A percentile compares a stretch with the other conserved stretches of the same genome.
phyloP scores from a whole-genome alignment of 306 rosid species.

The Trichosanthes truncata region DNA sequence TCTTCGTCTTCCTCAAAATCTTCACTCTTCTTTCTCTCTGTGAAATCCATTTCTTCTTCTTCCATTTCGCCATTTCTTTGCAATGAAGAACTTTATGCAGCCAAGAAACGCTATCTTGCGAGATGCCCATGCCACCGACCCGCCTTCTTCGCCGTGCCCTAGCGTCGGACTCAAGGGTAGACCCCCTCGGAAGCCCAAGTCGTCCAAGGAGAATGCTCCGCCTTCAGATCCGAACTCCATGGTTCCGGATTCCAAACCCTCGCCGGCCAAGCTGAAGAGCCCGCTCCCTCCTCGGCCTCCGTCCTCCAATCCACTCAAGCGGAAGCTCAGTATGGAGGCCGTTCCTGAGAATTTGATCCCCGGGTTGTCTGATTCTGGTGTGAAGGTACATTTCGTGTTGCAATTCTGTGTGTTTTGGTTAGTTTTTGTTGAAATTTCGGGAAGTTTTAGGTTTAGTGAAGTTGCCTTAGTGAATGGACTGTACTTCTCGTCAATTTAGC shows the following conservation, averaged over 20 bases:
- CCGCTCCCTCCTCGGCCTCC: slow-evolving; percentile 90
- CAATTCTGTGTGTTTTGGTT: not conserved
- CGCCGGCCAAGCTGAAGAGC: slow-evolving; percentile 58
- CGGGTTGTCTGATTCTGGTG: slow-evolving; percentile 73
- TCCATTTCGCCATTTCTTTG: not conserved
- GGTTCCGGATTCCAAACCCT: slow-evolving; percentile 33
- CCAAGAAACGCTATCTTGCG: slow-evolving; percentile 54
- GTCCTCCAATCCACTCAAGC: slow-evolving; percentile 76
- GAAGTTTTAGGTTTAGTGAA: not conserved
- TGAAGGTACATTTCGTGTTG: slow-evolving; percentile 38
- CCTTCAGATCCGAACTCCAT: slow-evolving; percentile 51
- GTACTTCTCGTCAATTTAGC: not conserved
- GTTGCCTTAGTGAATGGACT: not conserved
- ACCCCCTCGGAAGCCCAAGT: slow-evolving; percentile 45
- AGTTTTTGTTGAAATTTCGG: not conserved
- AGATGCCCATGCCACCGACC: slow-evolving; percentile 37
- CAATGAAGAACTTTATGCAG: slow-evolving; percentile 68
- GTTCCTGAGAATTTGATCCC: slow-evolving; percentile 35
- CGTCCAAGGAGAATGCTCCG: slow-evolving; percentile 70
- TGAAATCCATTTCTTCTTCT: not conserved
- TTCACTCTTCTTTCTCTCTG: slow-evolving; percentile 3
- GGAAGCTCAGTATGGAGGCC: slow-evolving; percentile 60
- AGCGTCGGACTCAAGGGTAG: slow-evolving; percentile 30
- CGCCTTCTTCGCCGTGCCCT: slow-evolving; percentile 40
- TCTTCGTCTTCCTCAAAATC: not conserved